Evolutionary conservation across 164 flowering plant species (phyloP).

Genomic region (Magnolia kwangsiensis): DNA sequence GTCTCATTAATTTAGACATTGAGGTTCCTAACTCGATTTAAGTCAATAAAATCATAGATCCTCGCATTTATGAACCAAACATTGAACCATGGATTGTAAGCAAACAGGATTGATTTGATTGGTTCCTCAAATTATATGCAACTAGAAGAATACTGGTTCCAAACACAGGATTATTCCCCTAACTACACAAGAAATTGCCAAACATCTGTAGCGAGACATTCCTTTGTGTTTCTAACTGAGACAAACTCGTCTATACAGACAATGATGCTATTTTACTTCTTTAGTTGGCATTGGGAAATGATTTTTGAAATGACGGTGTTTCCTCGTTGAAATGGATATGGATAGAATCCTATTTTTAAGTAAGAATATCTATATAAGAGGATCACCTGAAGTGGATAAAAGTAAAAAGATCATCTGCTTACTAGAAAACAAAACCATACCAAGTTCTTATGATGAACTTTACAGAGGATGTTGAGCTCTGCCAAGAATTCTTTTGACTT

Average conservation of each 20-base stretch:
- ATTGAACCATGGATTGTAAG: background rate
- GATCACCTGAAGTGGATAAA: background rate
- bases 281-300: no score
- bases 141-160: background rate
- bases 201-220: background rate
- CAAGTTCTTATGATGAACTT: slow-evolving; percentile 35
- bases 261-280: no score
- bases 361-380: background rate
- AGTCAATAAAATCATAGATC: background rate
- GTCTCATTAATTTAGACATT: no score
- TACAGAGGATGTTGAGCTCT: slow-evolving; percentile 31
- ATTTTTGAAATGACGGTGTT: no score
- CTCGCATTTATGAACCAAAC: background rate
- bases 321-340: no score
- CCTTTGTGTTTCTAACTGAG: background rate
- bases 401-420: background rate
- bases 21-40: no score
- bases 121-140: background rate
- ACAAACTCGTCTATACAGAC: background rate
- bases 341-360: no score
- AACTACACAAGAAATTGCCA: background rate
- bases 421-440: slow-evolving; percentile 13
- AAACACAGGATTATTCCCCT: background rate
- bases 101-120: background rate
- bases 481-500: slow-evolving; percentile 41